Evolutionary conservation across 805 yeast species (phyloP).

Genomic region (Schizosaccharomyces octosporus): DNA sequence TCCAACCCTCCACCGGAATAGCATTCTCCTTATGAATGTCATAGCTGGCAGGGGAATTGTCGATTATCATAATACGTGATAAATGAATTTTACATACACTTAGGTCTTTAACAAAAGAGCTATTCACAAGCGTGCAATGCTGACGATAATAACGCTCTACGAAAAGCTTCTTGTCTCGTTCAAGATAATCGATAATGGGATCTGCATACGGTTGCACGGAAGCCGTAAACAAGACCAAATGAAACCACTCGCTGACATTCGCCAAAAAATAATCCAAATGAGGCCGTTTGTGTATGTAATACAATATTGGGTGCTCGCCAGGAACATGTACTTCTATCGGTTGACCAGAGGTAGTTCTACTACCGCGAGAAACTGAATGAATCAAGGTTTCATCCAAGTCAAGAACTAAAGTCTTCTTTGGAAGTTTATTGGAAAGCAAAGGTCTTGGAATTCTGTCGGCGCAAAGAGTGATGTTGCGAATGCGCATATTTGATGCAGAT

Average conservation of each 20-base stretch:
- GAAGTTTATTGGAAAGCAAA: neutral
- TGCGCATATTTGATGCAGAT: neutral
- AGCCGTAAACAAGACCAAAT: constrained; percentile 79
- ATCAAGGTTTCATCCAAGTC: constrained; percentile 88
- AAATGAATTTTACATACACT: constrained; percentile 29
- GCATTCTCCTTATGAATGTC: constrained; percentile 70
- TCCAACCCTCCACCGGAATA: constrained; percentile 90
- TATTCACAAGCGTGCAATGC: constrained; percentile 47
- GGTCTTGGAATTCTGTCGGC: neutral
- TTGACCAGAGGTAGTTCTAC: constrained; percentile 23
- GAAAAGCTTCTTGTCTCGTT: constrained; percentile 32
- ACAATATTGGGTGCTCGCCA: constrained; percentile 47
- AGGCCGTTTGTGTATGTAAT: constrained; percentile 80
- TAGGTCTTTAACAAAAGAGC: constrained; percentile 71
- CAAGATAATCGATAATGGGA: constrained; percentile 84
- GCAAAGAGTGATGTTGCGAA: neutral
- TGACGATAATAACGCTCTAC: constrained; percentile 45
- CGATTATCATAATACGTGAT: constrained; percentile 50
- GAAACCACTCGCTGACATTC: constrained; percentile 66
- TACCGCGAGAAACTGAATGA: constrained; percentile 57
- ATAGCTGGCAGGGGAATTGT: constrained; percentile 81
- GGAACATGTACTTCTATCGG: constrained; percentile 61
- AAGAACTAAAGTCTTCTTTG: constrained; percentile 42
- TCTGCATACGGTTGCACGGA: constrained; percentile 88
- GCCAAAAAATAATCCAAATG: constrained; percentile 63